phyloP scores from a whole-genome alignment of 1,284 basidiomycete species.

The Ustilago curta region DNA sequence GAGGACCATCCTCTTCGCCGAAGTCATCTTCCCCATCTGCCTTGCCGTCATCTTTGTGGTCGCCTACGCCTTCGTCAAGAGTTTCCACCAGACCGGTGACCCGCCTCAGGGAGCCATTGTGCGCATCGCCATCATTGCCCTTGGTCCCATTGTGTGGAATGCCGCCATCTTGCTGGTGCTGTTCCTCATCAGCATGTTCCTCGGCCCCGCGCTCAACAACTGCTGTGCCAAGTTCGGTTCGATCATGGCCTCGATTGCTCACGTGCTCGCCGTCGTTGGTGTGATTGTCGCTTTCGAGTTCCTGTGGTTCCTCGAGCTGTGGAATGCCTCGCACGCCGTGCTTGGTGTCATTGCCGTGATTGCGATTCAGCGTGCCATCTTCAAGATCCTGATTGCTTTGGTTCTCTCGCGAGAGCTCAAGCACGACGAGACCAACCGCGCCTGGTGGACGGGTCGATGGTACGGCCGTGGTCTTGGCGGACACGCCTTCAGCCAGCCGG shows the following conservation, averaged over 20 bases:
- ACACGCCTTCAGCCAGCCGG: conserved; percentile 68
- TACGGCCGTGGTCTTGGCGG: conserved; percentile 68
- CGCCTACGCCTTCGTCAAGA: conserved; percentile 69
- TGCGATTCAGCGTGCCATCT: conserved; percentile 68
- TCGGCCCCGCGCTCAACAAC: conserved; percentile 89
- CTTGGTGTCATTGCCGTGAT: conserved; percentile 70
- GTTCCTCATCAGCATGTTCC: conserved; percentile 90
- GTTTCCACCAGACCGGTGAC: conserved; percentile 61
- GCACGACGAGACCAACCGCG: conserved; percentile 70
- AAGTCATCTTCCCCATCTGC: conserved; percentile 65
- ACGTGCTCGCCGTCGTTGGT: conserved; percentile 66
- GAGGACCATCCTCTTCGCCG: conserved; percentile 67
- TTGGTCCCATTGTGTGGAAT: conserved; percentile 97
- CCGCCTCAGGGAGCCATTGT: conserved; percentile 78
- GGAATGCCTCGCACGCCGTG: conserved; percentile 88
- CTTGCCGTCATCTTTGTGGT: conserved; percentile 67
- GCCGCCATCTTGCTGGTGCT: conserved; percentile 84
- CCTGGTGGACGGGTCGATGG: conserved; percentile 69
- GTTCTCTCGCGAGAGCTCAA: conserved; percentile 68
- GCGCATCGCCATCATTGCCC: conserved; percentile 89
- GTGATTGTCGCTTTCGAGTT: conserved; percentile 62
- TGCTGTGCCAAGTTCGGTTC: conserved; percentile 70
- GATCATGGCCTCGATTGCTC: conserved; percentile 67
- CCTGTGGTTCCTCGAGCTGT: conserved; percentile 92
- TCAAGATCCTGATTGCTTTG: conserved; percentile 68